A percentile compares a stretch with the other conserved stretches of the same genome.
Evolutionary conservation across 257 asterid genomes (phyloP).

Genomic region (Misopates orontium): DNA sequence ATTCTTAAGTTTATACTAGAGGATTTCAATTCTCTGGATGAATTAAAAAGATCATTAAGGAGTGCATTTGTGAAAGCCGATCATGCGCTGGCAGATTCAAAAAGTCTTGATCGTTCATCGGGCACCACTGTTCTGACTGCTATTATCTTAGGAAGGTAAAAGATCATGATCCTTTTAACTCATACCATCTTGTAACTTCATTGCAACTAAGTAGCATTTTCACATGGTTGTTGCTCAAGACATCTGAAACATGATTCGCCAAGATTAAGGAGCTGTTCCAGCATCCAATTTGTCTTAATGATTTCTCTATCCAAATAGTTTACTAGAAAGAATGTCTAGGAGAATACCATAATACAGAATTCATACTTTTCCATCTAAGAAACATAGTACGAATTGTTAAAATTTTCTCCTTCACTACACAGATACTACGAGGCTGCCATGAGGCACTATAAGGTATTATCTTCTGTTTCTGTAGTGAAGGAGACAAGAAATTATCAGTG

Average conservation of each 20-base stretch:
- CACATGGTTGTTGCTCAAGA: background rate
- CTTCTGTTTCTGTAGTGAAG: background rate
- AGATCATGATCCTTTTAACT: conserved; percentile 1
- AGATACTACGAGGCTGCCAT: background rate
- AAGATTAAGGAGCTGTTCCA: background rate
- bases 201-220: background rate
- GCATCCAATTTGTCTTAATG: background rate
- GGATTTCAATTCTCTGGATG: conserved; percentile 70
- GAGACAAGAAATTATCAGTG: background rate
- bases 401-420: background rate
- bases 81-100: conserved; percentile 68
- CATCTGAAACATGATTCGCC: background rate
- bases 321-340: too few relatives aligned
- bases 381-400: too few relatives aligned
- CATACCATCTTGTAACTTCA: background rate
- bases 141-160: conserved; percentile 71
- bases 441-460: background rate
- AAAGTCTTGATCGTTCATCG: conserved; percentile 62
- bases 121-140: conserved; percentile 82
- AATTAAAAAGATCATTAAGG: conserved; percentile 61
- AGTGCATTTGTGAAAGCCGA: conserved; percentile 78
- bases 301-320: background rate
- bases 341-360: too few relatives aligned
- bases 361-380: too few relatives aligned
- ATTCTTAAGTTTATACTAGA: conserved; percentile 61